Evolutionary conservation across 2,329 filamentous ascomycete genomes (phyloP), one percentile per base, ranked within the genome.

Genomic region (Xylaria sp.): DNA sequence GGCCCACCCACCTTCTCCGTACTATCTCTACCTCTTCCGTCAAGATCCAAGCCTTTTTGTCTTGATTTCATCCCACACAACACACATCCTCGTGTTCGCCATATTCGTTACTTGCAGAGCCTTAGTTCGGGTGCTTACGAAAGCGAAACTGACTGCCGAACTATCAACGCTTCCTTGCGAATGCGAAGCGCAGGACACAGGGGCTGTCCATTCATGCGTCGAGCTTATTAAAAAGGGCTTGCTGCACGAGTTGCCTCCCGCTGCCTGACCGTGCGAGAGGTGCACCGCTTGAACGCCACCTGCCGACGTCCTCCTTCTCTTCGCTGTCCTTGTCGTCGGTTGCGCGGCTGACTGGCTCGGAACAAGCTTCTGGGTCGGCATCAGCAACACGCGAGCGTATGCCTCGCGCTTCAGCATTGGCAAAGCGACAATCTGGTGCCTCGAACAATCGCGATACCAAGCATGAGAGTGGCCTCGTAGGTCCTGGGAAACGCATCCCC

Each of bases 381-480:
- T 79, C 76, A 80, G 79, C 78, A 77, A 67, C 77, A 72, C 70
- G 72, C 75, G 67, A 77, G 74, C 85, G 85, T 85, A 89, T 89
- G 87, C 86, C 87, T 89, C 87, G 87, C 79, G 85, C 83, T 78
- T 83, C 86, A 76, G 83, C 82, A 80, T 85, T 85, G 80, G 80
- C 83, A 80, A 89, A 89, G 85, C 86, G 87, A 88, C 86, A 88
- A 80, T 84, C 85, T 83, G 85, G 84, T 82, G 84, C 85, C 72
- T 74, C 74, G 79, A 91, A 85, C 83, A 87, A 90, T 80, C 89
- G 89, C 83, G 91, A 91, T 82, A 88, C 86, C 77, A 89, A 92
- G 81, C 92, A 97, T 83, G 94, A 97, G 83, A 94, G 93, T 90
- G 93, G 93, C 78, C 86, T 93, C 80, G 91, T 94, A 86, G 90